phyloP scores from a whole-genome alignment of 805 yeast genomes.

The Yamadazyma sp. region DNA sequence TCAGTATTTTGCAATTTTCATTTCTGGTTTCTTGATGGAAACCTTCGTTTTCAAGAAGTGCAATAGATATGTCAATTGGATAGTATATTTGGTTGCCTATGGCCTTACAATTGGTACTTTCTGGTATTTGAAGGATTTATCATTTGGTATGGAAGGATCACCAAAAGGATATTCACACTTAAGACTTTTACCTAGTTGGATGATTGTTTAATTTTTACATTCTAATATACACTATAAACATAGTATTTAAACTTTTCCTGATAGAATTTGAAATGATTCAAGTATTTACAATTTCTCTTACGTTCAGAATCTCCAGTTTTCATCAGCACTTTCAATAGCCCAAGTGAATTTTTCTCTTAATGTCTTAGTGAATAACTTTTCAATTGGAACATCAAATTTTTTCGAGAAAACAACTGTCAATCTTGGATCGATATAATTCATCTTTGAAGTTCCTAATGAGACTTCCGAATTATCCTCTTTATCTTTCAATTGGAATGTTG shows the following conservation, averaged over 20 bases:
- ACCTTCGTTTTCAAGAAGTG: slow-evolving; percentile 16
- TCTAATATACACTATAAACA: slow-evolving; percentile 1
- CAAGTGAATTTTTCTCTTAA: slow-evolving; percentile 89
- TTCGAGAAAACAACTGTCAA: slow-evolving; percentile 86
- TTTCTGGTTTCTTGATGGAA: slow-evolving; percentile 60
- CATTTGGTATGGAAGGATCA: slow-evolving; percentile 70
- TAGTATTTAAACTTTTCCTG: no score
- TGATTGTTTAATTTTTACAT: slow-evolving; percentile 6
- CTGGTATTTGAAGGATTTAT: slow-evolving; percentile 59
- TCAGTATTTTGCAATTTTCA: slow-evolving; percentile 63
- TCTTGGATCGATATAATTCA: slow-evolving; percentile 94
- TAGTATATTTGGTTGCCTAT: slow-evolving; percentile 47
- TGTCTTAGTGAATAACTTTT: slow-evolving; percentile 87
- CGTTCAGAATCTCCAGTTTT: slow-evolving; percentile 75
- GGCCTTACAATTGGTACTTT: slow-evolving; percentile 54
- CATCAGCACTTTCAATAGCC: slow-evolving; percentile 92
- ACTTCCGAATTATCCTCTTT: slow-evolving; percentile 94
- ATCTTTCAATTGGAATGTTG: slow-evolving; percentile 76
- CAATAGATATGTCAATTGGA: slow-evolving; percentile 12
- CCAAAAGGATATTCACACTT: slow-evolving; percentile 27
- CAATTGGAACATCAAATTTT: slow-evolving; percentile 84
- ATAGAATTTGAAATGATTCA: no score
- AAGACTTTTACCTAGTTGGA: slow-evolving; percentile 28
- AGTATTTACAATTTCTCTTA: no score
- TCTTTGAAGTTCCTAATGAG: slow-evolving; percentile 87